phyloP scores from a whole-genome alignment of 352 stramenopile genomes.

The Globisporangium irregulare region DNA sequence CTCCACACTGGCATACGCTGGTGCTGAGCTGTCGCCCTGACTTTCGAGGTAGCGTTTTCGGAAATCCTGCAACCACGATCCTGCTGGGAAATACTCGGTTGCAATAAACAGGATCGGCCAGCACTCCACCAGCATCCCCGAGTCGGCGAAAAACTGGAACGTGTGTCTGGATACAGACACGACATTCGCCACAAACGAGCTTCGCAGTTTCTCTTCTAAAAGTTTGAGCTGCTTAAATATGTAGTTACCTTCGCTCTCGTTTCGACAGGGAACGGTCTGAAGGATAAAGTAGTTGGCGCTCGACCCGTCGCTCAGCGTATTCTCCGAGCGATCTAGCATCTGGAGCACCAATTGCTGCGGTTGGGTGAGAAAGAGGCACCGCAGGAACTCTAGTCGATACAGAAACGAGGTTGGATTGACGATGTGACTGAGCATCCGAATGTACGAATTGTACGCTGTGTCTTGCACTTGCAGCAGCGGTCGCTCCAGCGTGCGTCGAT shows the following conservation, averaged over 20 bases:
- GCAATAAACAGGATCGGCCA: slow-evolving; percentile 58
- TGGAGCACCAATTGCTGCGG: slow-evolving; percentile 42
- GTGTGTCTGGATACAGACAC: slow-evolving; percentile 36
- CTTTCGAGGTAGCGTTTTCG: slow-evolving; percentile 13
- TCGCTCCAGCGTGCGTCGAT: slow-evolving; percentile 34
- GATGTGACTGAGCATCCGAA: slow-evolving; percentile 50
- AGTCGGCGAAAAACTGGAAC: slow-evolving; percentile 64
- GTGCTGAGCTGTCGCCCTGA: not conserved
- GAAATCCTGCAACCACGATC: slow-evolving; percentile 40
- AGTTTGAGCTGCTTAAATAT: slow-evolving; percentile 31
- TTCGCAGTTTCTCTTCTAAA: slow-evolving; percentile 36
- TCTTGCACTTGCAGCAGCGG: slow-evolving; percentile 50
- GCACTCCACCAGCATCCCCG: slow-evolving; percentile 55
- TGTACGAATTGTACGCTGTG: slow-evolving; percentile 40
- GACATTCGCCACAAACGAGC: slow-evolving; percentile 35
- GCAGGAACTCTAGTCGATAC: slow-evolving; percentile 43
- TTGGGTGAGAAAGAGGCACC: slow-evolving; percentile 34
- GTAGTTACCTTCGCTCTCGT: slow-evolving; percentile 34
- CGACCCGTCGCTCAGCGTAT: slow-evolving; percentile 11
- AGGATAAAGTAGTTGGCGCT: slow-evolving; percentile 30
- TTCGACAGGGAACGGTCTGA: slow-evolving; percentile 45
- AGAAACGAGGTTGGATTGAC: slow-evolving; percentile 47
- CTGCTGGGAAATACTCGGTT: slow-evolving; percentile 37
- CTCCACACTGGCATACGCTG: slow-evolving; percentile 27
- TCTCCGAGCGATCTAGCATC: slow-evolving; percentile 24